phyloP scores from a whole-genome alignment of 2,329 filamentous ascomycete genomes.

The Helminthosporium solani region DNA sequence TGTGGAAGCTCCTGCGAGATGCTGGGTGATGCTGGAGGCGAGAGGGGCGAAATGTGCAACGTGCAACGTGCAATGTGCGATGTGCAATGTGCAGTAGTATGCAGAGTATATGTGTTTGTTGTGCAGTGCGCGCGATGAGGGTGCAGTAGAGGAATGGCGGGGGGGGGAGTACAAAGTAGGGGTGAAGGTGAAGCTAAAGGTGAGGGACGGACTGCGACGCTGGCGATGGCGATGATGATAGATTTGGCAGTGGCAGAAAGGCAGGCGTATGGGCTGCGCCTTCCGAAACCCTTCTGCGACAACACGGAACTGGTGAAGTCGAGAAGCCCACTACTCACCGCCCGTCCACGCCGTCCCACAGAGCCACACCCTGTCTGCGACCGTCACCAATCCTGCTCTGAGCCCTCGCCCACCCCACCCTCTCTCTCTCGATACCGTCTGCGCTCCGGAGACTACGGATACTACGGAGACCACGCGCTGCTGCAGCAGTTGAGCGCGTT shows the following conservation, averaged over 20 bases:
- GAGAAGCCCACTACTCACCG: background rate
- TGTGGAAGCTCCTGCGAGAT: background rate
- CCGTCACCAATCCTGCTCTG: background rate
- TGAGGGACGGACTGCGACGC: too few species aligned
- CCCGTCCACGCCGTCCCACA: background rate
- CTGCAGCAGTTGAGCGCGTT: background rate
- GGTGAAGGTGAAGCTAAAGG: too few species aligned
- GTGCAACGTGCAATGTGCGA: too few species aligned
- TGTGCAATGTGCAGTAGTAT: too few species aligned
- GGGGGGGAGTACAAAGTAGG: too few species aligned
- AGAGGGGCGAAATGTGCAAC: background rate
- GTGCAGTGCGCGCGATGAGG: background rate
- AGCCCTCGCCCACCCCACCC: background rate
- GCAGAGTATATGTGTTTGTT: too few species aligned
- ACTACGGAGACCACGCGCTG: background rate
- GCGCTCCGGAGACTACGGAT: background rate
- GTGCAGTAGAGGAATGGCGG: conserved; percentile 1
- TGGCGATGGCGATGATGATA: conserved; percentile 10
- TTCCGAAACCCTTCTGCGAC: conserved; percentile 15
- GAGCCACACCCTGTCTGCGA: background rate
- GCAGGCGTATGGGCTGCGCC: conserved; percentile 21
- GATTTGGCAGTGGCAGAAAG: conserved; percentile 18
- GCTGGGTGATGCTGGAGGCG: background rate
- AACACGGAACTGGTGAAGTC: conserved; percentile 3
- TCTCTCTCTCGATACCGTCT: background rate